A percentile compares a stretch with the other conserved stretches of the same genome.
These are phyloP conservation scores for Fusarium citri DNA, from an alignment of 2,329 filamentous ascomycete species.

Conservation along the genomic window DNA sequence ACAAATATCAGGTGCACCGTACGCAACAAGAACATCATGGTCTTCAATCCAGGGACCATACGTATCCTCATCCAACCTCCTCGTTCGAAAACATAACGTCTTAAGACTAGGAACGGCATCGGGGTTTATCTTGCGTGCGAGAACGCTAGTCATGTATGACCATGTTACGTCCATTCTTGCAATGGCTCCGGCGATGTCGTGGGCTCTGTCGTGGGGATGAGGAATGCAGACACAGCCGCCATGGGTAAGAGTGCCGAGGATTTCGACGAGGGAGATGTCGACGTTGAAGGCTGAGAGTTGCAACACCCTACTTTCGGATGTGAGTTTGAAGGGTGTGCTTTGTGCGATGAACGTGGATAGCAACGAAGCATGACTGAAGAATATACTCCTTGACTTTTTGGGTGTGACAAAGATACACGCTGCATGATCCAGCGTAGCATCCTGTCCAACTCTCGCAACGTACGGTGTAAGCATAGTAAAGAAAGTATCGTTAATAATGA, in stretches of 20 bases:
- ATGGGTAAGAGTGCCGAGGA: constrained; percentile 62
- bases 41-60: constrained; percentile 60
- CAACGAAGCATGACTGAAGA: constrained; percentile 70
- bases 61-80: constrained; percentile 62
- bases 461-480: constrained; percentile 52
- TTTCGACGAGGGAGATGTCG: constrained; percentile 64
- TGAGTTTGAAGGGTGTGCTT: constrained; percentile 62
- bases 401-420: constrained; percentile 73
- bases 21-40: constrained; percentile 61
- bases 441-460: constrained; percentile 46
- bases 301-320: constrained; percentile 64
- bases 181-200: constrained; percentile 63
- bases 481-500: constrained; percentile 57
- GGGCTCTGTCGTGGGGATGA: constrained; percentile 59
- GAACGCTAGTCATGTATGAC: constrained; percentile 68
- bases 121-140: constrained; percentile 61
- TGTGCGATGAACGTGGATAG: constrained; percentile 66
- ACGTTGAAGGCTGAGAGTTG: constrained; percentile 67
- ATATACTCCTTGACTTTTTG: constrained; percentile 67
- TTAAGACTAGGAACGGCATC: constrained; percentile 52
- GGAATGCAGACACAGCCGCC: constrained; percentile 72
- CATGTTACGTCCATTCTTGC: constrained; percentile 62
- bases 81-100: constrained; percentile 60
- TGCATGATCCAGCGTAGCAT: constrained; percentile 57
- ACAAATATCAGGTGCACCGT: constrained; percentile 64